These are phyloP conservation scores for Globisporangium orthogonon DNA, from an alignment of 352 stramenopile species.

Conservation along the genomic window DNA sequence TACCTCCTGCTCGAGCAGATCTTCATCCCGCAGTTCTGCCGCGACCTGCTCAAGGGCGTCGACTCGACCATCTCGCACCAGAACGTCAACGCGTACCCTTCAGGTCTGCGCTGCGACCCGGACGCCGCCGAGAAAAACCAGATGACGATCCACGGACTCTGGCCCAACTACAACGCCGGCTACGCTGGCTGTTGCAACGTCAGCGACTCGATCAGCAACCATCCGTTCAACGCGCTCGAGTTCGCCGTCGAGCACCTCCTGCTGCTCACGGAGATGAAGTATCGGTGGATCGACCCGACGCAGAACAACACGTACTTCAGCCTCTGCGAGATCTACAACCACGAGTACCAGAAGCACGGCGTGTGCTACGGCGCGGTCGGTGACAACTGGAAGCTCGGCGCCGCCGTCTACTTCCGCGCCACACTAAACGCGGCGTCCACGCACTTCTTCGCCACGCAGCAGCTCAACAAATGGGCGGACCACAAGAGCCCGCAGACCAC, in stretches of 20 bases:
- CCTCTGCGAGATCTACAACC: conserved; percentile 78
- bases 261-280: conserved; percentile 47
- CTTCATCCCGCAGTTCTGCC: conserved; percentile 77
- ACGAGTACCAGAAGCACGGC: conserved; percentile 83
- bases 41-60: conserved; percentile 57
- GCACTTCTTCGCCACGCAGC: conserved; percentile 25
- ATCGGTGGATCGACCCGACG: conserved; percentile 61
- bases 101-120: conserved; percentile 32
- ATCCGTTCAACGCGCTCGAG: conserved; percentile 37
- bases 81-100: conserved; percentile 58
- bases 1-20: conserved; percentile 75
- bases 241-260: conserved; percentile 41
- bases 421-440: conserved; percentile 43
- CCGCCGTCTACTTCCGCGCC: conserved; percentile 59
- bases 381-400: conserved; percentile 37
- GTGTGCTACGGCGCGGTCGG: conserved; percentile 60
- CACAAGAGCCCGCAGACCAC: conserved; percentile 21
- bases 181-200: conserved; percentile 69
- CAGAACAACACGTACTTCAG: conserved; percentile 41
- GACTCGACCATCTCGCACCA: conserved; percentile 77
- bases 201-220: conserved; percentile 38
- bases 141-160: conserved; percentile 72
- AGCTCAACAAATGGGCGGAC: conserved; percentile 52
- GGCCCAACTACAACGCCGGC: conserved; percentile 67
- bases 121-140: conserved; percentile 39